Base-by-base conservation (phyloP, 148 eudicot species). In the Spergularia marina region DNA sequence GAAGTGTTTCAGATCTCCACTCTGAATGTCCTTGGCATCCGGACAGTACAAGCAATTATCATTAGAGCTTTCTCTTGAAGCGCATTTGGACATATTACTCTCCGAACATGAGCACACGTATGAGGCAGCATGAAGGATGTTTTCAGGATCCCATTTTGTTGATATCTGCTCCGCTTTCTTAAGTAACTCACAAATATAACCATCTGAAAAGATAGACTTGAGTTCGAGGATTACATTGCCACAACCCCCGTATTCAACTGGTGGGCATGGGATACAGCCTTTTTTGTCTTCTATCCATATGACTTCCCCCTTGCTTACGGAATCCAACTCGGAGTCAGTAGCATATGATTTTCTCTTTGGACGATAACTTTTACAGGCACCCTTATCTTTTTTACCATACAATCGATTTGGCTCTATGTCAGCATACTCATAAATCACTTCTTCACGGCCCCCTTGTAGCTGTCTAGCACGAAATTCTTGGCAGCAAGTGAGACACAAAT, bases 401-500 rank as follows among this genome's bases (percentile, higher is more conserved):
- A 85, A 66, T 71, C 85, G 83, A 0, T 23, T 17, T 12, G 61
- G 36, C 36, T 85, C 89, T 73, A 73, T 65, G 66, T 86, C 78
- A 39, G 70, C 59, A 72, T 63, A 88, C 12, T 84, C 70, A 66
- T 83, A 53, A 13, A 51, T 30, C 67, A 84, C 78, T 74, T 74
- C 87, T 39, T 77, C 84, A 59, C 80, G 71, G 65, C 86, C 77
- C 49, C 49, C 49, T 59, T 54, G 86, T 1, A 84, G 78, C 47
- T 78, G 47, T 39, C 89, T 85, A 58, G 64, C 77, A 60, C 88
- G 88, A 6, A 87, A 34, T 82, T 90, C 91, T 12, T 60, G 76
- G 76, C 91, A 90, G 80, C 91, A 90, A 36, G 52, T 68, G 56
- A 88, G 85, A 71, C 94, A 88, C 9, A 88, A 78, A 71, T 90